These are phyloP conservation scores for Petunia secreta DNA, from an alignment of 257 asterid genomes.

Conservation along the genomic window DNA sequence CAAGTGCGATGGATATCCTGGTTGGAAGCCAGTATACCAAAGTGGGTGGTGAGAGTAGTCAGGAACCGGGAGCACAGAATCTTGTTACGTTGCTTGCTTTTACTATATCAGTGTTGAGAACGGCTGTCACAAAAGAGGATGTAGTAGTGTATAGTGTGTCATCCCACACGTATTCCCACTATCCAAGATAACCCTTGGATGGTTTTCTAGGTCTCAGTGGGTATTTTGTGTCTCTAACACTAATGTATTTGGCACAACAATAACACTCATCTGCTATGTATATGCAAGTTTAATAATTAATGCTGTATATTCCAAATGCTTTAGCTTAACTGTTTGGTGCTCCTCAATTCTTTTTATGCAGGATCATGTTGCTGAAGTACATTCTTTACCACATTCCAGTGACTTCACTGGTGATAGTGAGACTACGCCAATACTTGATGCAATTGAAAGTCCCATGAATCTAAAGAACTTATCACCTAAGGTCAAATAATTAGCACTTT, in stretches of 20 bases:
- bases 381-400: slow-evolving; percentile 44
- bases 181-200: background rate
- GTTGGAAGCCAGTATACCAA: background rate
- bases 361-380: slow-evolving; percentile 45
- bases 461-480: slow-evolving; percentile 68
- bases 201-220: background rate
- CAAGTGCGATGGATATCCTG: background rate
- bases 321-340: slow-evolving; percentile 22
- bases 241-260: background rate
- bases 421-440: slow-evolving; percentile 76
- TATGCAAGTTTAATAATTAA: background rate
- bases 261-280: background rate
- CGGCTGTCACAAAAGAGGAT: background rate
- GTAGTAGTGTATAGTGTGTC: background rate
- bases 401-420: slow-evolving; percentile 47
- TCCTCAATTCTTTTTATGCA: slow-evolving; percentile 39
- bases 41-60: background rate
- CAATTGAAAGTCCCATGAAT: slow-evolving; percentile 70
- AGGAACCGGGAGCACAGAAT: slow-evolving; percentile 6
- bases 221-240: background rate
- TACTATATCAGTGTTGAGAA: background rate
- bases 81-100: background rate
- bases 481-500: slow-evolving; percentile 44
- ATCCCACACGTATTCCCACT: background rate
- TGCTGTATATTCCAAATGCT: background rate